Evolutionary conservation across 257 asterid species (phyloP).

Genomic region (Solanum bulbocastanum): DNA sequence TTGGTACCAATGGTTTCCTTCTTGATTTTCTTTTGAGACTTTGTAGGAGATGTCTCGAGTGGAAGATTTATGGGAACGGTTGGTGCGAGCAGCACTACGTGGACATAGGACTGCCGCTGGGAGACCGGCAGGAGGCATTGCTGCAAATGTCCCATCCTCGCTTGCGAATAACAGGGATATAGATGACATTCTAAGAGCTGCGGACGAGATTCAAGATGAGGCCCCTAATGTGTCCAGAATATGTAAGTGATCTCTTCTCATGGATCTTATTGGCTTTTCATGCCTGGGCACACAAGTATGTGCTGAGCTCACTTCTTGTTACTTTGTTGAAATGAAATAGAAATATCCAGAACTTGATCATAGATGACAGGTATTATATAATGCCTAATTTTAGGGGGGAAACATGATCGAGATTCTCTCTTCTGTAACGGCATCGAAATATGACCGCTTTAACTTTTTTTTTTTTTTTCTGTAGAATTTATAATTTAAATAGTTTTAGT

Average conservation of each 20-base stretch:
- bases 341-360: background rate
- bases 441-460: background rate
- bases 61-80: slow-evolving; percentile 89
- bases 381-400: background rate
- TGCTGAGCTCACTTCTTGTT: background rate
- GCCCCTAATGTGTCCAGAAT: slow-evolving; percentile 81
- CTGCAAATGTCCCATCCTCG: slow-evolving; percentile 88
- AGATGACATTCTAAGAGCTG: slow-evolving; percentile 89
- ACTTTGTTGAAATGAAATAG: background rate
- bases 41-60: slow-evolving; percentile 76
- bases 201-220: slow-evolving; percentile 89
- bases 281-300: background rate
- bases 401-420: background rate
- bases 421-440: background rate
- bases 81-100: slow-evolving; percentile 90
- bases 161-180: slow-evolving; percentile 80
- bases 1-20: background rate
- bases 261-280: background rate
- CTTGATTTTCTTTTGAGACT: background rate
- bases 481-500: background rate
- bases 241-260: slow-evolving; percentile 27
- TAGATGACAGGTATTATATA: background rate
- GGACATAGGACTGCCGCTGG: slow-evolving; percentile 51
- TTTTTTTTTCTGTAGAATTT: background rate
- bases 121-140: slow-evolving; percentile 58